A percentile compares a stretch with the other conserved stretches of the same genome.
Evolutionary conservation across 140 eudicot genomes (phyloP).

Genomic region (Erigeron philadelphicus): DNA sequence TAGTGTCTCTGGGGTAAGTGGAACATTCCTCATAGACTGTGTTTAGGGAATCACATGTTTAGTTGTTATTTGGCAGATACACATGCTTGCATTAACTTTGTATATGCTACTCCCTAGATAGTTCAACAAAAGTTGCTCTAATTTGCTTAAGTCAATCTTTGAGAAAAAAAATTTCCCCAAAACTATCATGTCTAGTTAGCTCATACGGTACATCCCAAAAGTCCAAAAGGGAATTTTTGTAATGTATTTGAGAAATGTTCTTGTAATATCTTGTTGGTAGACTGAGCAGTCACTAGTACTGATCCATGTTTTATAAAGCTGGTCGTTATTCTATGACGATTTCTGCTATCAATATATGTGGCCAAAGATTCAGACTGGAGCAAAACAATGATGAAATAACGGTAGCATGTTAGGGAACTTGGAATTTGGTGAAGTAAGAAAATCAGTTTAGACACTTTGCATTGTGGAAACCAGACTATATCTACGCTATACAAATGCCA

Average conservation of each 20-base stretch:
- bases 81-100: background rate
- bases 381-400: background rate
- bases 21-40: background rate
- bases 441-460: slow-evolving; percentile 8
- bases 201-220: background rate
- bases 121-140: too few relatives aligned
- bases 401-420: too few relatives aligned
- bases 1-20: background rate
- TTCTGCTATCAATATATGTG: background rate
- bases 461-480: background rate
- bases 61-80: background rate
- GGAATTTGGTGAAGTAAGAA: slow-evolving; percentile 2
- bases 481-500: background rate
- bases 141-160: too few relatives aligned
- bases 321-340: background rate
- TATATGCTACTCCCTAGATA: background rate
- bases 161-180: background rate
- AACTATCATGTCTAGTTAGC: slow-evolving; percentile 1
- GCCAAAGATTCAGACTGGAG: background rate
- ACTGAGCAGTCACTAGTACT: slow-evolving; percentile 6
- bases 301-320: background rate
- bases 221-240: background rate
- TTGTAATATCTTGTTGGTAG: background rate
- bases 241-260: background rate
- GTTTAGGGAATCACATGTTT: background rate